Evolutionary conservation across 768 basidiomycete species (phyloP).

Genomic region (Leccinum broughii): DNA sequence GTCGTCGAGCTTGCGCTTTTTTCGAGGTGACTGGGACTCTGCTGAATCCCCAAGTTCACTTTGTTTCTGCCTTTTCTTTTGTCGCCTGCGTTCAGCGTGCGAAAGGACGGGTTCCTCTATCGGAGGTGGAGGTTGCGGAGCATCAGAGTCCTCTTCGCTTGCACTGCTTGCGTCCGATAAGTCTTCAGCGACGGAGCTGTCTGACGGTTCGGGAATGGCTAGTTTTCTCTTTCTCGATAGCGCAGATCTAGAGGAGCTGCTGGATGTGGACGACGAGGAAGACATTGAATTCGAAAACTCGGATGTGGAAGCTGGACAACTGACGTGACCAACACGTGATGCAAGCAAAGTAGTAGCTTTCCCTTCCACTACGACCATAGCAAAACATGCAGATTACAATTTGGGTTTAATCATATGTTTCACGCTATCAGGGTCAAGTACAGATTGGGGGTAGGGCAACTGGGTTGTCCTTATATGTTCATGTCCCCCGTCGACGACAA

Average conservation of each 20-base stretch:
- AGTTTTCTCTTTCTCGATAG: constrained; percentile 26
- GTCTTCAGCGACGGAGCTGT: constrained; percentile 29
- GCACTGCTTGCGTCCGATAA: constrained; percentile 13
- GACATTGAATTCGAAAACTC: constrained; percentile 10
- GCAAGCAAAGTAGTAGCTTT: background rate
- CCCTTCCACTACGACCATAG: background rate
- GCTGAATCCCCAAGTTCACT: constrained; percentile 8
- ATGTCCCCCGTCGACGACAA: constrained; percentile 67
- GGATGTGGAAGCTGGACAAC: background rate
- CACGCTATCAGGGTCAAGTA: constrained; percentile 62
- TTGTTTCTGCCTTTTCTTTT: constrained; percentile 48
- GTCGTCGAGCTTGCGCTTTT: constrained; percentile 51
- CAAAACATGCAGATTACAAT: constrained; percentile 22
- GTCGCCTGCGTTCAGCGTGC: constrained; percentile 69
- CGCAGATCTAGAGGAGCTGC: constrained; percentile 27
- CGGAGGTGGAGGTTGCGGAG: constrained; percentile 3
- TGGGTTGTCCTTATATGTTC: constrained; percentile 51
- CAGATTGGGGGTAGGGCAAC: constrained; percentile 63
- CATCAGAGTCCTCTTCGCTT: constrained; percentile 12
- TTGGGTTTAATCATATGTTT: constrained; percentile 51
- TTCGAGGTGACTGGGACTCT: constrained; percentile 26
- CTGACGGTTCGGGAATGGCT: constrained; percentile 19
- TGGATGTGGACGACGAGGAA: constrained; percentile 27
- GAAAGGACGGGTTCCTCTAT: constrained; percentile 54
- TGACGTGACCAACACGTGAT: constrained; percentile 11